Percentiles rank a stretch among this genome's conserved stretches.
phyloP scores from a whole-genome alignment of 129 eudicot species.

The Sambucus nigra region DNA sequence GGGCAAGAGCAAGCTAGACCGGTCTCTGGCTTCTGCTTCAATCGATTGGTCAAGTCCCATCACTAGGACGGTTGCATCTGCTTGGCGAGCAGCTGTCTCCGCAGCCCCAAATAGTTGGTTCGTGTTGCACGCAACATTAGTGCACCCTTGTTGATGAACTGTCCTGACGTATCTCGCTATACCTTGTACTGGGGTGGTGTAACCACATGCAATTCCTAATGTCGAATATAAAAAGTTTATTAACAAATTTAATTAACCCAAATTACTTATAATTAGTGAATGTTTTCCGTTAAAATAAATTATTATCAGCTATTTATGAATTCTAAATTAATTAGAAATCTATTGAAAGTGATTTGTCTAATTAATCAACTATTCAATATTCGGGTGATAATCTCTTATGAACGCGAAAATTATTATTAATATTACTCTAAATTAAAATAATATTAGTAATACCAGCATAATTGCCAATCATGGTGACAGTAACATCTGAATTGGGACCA shows the following conservation, averaged over 20 bases:
- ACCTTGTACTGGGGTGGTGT: slow-evolving; percentile 79
- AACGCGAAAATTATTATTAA: too few species aligned
- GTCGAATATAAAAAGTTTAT: too few species aligned
- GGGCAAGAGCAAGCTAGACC: slow-evolving; percentile 56
- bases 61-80: slow-evolving; percentile 82
- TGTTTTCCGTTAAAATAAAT: too few species aligned
- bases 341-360: too few species aligned
- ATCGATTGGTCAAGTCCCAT: slow-evolving; percentile 82
- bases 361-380: too few species aligned
- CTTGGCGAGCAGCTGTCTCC: slow-evolving; percentile 61
- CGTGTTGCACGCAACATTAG: slow-evolving; percentile 44
- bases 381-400: too few species aligned
- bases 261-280: too few species aligned
- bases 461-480: slow-evolving; percentile 89
- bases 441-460: slow-evolving; percentile 56
- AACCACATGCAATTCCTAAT: slow-evolving; percentile 73
- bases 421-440: neutral
- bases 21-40: slow-evolving; percentile 73
- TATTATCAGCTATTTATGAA: too few species aligned
- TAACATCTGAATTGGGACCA: slow-evolving; percentile 92
- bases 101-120: slow-evolving; percentile 58
- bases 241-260: too few species aligned
- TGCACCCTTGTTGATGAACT: slow-evolving; percentile 70
- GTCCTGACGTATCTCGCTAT: slow-evolving; percentile 74
- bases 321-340: too few species aligned